These are phyloP conservation scores for Rhizophagus prolifer DNA, from an alignment of 192 early-diverging fungal species.

Conservation along the genomic window DNA sequence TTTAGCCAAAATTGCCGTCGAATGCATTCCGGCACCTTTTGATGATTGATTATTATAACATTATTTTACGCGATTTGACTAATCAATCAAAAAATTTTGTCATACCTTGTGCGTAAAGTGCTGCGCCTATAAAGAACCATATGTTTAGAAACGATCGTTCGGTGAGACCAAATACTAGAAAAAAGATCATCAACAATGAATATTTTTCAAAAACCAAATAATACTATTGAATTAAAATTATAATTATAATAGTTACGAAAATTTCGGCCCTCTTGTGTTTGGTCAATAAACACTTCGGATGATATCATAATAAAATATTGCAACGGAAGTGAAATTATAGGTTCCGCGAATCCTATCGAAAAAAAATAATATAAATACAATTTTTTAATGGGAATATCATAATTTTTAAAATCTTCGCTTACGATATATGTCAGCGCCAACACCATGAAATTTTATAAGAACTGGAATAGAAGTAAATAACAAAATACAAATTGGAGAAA, in stretches of 20 bases:
- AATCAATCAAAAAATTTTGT: background rate
- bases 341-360: slow-evolving; percentile 17
- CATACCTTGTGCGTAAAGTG: slow-evolving; percentile 26
- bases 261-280: background rate
- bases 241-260: background rate
- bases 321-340: slow-evolving; percentile 10
- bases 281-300: slow-evolving; percentile 10
- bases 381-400: background rate
- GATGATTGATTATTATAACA: too few relatives aligned
- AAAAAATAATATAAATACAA: background rate
- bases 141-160: slow-evolving; percentile 13
- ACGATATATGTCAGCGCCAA: slow-evolving; percentile 27
- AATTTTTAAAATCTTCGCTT: background rate
- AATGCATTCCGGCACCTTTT: slow-evolving; percentile 20
- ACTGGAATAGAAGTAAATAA: slow-evolving; percentile 1
- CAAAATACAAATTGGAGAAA: slow-evolving; percentile 4
- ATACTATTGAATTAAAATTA: background rate
- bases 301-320: slow-evolving; percentile 9
- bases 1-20: slow-evolving; percentile 27
- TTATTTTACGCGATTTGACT: too few relatives aligned
- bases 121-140: slow-evolving; percentile 19
- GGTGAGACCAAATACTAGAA: background rate
- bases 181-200: background rate
- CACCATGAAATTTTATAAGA: background rate
- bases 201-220: too few relatives aligned